A percentile compares a stretch with the other conserved stretches of the same genome.
Conservation (phyloP, 345 rosid genomes). For the Bruguiera sexangula region DNA sequence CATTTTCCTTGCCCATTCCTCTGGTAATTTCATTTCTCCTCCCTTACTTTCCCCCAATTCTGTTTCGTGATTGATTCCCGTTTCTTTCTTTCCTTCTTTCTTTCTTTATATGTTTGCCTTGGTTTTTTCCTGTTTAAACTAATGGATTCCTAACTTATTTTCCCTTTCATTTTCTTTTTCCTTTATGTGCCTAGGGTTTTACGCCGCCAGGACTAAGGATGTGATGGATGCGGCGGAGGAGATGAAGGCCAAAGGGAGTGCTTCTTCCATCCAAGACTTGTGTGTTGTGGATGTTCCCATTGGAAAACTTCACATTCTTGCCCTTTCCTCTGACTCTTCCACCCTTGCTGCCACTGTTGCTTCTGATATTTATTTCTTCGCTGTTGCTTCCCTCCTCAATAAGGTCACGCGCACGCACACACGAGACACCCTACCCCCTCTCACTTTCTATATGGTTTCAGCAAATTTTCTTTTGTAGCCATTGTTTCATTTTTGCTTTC, state of each 20-base stretch:
- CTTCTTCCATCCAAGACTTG: conserved; percentile 46
- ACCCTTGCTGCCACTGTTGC: conserved; percentile 60
- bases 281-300: conserved; percentile 60
- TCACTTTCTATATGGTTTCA: not conserved
- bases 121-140: no score
- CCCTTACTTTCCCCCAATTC: not conserved
- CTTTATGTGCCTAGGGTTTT: conserved; percentile 55
- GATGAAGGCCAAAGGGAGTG: conserved; percentile 34
- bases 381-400: conserved; percentile 51
- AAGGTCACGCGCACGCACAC: conserved; percentile 27
- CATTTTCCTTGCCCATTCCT: conserved; percentile 66
- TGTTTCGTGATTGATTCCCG: not conserved
- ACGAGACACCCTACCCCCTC: no score
- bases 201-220: conserved; percentile 67
- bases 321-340: conserved; percentile 65
- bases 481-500: not conserved
- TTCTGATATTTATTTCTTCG: conserved; percentile 53
- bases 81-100: not conserved
- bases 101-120: not conserved
- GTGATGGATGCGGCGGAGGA: conserved; percentile 59
- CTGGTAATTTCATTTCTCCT: conserved; percentile 34
- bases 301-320: conserved; percentile 47
- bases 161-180: conserved; percentile 10
- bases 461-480: not conserved
- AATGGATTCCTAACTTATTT: not conserved